Percentiles rank a stretch among this genome's conserved stretches.
Evolutionary conservation across 2,329 filamentous ascomycete genomes (phyloP).

Genomic region (Claviceps cyperi): DNA sequence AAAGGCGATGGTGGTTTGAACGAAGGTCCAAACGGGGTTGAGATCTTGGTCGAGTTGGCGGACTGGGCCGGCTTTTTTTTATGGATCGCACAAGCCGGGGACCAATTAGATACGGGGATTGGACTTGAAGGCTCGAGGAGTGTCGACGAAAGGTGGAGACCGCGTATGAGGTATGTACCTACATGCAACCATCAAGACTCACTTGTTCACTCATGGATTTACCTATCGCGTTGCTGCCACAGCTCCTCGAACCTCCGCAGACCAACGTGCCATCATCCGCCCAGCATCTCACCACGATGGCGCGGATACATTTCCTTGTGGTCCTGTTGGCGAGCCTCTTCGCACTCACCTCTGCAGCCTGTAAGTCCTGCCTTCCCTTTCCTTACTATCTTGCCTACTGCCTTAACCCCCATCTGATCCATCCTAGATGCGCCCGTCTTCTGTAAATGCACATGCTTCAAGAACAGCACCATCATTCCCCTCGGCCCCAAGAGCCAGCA

Average conservation of each 20-base stretch:
- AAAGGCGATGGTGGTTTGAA: neutral
- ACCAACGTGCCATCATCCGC: neutral
- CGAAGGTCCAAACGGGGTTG: neutral
- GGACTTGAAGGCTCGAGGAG: neutral
- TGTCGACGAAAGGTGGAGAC: neutral
- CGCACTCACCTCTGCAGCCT: constrained; percentile 24
- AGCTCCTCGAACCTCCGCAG: neutral
- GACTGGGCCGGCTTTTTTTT: constrained; percentile 8
- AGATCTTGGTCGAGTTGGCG: neutral
- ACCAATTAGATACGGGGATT: constrained; percentile 13
- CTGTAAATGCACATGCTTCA: constrained; percentile 58
- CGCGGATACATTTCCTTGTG: constrained; percentile 22
- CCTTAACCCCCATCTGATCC: neutral
- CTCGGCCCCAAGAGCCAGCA: constrained; percentile 31
- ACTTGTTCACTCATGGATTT: neutral
- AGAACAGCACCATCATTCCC: constrained; percentile 53
- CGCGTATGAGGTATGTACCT: neutral
- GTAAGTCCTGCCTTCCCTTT: constrained; percentile 17
- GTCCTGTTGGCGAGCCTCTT: constrained; percentile 23
- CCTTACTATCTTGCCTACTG: neutral
- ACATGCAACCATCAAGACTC: neutral
- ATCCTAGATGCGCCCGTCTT: constrained; percentile 44
- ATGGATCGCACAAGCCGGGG: neutral
- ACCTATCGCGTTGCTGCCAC: neutral
- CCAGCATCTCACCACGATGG: constrained; percentile 17